Conservation (phyloP, 371 early-diverging fungal genomes). For the Mortierella sp. region DNA sequence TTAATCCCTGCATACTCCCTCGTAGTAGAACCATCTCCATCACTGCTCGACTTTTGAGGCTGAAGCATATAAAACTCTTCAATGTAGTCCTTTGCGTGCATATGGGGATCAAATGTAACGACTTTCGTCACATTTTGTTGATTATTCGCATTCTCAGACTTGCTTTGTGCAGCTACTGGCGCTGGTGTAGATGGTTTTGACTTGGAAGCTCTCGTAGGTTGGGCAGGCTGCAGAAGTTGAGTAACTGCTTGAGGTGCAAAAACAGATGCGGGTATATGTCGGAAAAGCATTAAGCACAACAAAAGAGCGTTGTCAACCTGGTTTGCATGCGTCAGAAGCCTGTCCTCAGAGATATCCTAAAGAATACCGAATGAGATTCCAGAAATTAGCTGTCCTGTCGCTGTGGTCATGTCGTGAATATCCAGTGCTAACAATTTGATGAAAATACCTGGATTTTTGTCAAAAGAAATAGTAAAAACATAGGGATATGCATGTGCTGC, state of each 20-base stretch:
- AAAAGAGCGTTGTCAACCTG: slow-evolving; percentile 46
- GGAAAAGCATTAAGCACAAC: slow-evolving; percentile 53
- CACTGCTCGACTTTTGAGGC: slow-evolving; percentile 22
- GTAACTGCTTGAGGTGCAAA: slow-evolving; percentile 46
- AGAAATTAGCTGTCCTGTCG: too few relatives aligned
- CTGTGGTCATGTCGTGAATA: background rate
- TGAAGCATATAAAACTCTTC: slow-evolving; percentile 54
- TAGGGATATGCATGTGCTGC: slow-evolving; percentile 81
- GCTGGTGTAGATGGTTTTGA: slow-evolving; percentile 51
- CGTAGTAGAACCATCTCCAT: slow-evolving; percentile 22
- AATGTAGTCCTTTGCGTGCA: slow-evolving; percentile 53
- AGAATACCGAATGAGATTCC: background rate
- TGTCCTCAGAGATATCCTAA: slow-evolving; percentile 27
- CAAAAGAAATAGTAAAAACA: slow-evolving; percentile 72
- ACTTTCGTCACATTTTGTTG: slow-evolving; percentile 18
- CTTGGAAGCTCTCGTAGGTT: slow-evolving; percentile 40
- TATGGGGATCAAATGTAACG: slow-evolving; percentile 39
- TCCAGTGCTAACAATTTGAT: background rate
- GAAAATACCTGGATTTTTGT: slow-evolving; percentile 65
- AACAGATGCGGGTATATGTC: slow-evolving; percentile 56
- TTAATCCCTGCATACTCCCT: slow-evolving; percentile 55
- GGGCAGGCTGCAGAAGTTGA: slow-evolving; percentile 25
- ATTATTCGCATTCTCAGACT: slow-evolving; percentile 3
- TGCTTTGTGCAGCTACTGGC: slow-evolving; percentile 16
- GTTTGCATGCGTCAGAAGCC: slow-evolving; percentile 36